These are phyloP conservation scores for Sisymbrium altissimum DNA, from an alignment of 345 rosid genomes.

Conservation along the genomic window DNA sequence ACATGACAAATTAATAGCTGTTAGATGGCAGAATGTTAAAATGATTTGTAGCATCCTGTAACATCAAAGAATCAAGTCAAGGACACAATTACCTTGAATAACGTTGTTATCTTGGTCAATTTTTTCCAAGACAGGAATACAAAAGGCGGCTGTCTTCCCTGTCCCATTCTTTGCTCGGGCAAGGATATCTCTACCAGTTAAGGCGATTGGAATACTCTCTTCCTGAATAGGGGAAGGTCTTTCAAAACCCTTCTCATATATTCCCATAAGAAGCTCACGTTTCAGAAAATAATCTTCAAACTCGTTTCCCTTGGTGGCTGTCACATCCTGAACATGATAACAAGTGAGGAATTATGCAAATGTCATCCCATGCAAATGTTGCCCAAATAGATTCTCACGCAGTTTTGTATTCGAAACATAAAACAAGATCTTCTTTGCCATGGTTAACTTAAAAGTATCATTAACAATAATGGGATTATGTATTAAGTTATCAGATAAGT, in stretches of 20 bases:
- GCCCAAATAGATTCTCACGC: not conserved
- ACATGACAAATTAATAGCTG: not conserved
- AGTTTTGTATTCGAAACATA: not conserved
- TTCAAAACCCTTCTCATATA: slow-evolving; percentile 93
- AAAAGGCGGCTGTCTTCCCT: slow-evolving; percentile 92
- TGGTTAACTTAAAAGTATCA: not conserved
- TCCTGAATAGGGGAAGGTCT: slow-evolving; percentile 97
- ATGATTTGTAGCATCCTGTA: not conserved
- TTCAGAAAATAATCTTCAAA: slow-evolving; percentile 91
- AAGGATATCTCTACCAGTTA: slow-evolving; percentile 92
- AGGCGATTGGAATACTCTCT: slow-evolving; percentile 95
- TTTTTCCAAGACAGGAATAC: slow-evolving; percentile 90
- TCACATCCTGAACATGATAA: slow-evolving; percentile 60
- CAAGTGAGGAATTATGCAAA: not conserved
- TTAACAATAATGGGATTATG: not conserved
- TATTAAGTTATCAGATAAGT: not conserved
- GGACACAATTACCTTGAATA: slow-evolving; percentile 60
- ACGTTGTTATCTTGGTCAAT: slow-evolving; percentile 85
- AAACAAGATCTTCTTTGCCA: not conserved
- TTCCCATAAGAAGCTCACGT: slow-evolving; percentile 89
- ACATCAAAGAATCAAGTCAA: not conserved
- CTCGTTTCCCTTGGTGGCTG: slow-evolving; percentile 92
- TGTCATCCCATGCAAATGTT: not conserved
- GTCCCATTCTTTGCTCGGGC: slow-evolving; percentile 98
- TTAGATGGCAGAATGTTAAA: not conserved